Evolutionary conservation across 148 eudicot species (phyloP).

Genomic region (Arctostaphylos glauca): DNA sequence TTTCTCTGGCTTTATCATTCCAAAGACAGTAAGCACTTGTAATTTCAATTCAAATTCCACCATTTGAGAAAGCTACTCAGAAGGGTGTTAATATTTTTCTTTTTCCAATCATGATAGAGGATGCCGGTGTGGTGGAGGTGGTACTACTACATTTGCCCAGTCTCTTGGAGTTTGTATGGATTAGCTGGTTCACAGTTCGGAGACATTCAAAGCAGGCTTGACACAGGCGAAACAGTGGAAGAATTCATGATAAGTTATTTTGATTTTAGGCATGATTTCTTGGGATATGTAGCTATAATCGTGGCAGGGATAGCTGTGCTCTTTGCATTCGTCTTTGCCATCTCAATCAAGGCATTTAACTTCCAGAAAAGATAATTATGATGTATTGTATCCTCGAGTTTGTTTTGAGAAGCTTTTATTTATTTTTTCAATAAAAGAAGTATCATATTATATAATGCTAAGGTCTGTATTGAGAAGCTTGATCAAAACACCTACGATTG

Average conservation of each 20-base stretch:
- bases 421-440: neutral
- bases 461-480: too few species aligned
- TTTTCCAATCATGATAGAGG: slow-evolving; percentile 20
- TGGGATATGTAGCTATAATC: slow-evolving; percentile 44
- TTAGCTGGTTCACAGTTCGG: slow-evolving; percentile 55
- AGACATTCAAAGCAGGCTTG: slow-evolving; percentile 28
- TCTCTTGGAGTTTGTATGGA: slow-evolving; percentile 62
- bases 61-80: neutral
- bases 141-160: slow-evolving; percentile 58
- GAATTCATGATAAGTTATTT: slow-evolving; percentile 39
- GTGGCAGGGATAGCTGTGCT: slow-evolving; percentile 35
- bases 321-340: slow-evolving; percentile 51
- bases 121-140: slow-evolving; percentile 64
- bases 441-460: too few species aligned
- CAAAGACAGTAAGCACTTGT: slow-evolving; percentile 26
- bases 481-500: too few species aligned
- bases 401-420: neutral
- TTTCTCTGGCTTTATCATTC: slow-evolving; percentile 36
- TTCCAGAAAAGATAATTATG: slow-evolving; percentile 43
- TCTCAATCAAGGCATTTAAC: slow-evolving; percentile 46
- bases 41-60: neutral
- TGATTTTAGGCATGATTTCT: slow-evolving; percentile 42
- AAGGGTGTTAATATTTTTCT: neutral
- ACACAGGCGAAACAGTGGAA: slow-evolving; percentile 33
- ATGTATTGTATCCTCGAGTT: neutral